A percentile compares a stretch with the other conserved stretches of the same genome.
Evolutionary conservation across 163 green algal genomes (phyloP).

Genomic region (Coccomyxa subellipsoidea): DNA sequence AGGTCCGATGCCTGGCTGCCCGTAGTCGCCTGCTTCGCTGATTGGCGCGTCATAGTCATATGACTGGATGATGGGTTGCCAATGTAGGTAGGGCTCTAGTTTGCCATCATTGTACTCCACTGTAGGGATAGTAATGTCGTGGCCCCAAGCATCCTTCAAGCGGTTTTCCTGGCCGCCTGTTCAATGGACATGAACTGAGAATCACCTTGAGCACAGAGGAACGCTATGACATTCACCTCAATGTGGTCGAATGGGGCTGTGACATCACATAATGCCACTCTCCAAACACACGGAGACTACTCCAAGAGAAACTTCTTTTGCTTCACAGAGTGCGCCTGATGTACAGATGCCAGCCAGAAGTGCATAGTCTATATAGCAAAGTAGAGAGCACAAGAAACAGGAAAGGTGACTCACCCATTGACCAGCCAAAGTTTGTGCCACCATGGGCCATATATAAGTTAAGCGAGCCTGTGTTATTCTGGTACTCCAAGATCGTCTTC

Average conservation of each 20-base stretch:
- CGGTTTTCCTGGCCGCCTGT: neutral
- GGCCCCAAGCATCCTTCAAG: neutral
- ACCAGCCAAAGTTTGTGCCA: conserved; percentile 68
- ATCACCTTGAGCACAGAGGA: no score
- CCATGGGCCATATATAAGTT: conserved; percentile 70
- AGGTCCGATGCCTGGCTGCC: conserved; percentile 58
- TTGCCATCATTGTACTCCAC: neutral
- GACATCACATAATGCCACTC: no score
- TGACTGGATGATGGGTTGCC: conserved; percentile 39
- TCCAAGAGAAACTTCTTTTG: no score
- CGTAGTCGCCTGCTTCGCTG: conserved; percentile 47
- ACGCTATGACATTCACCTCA: no score
- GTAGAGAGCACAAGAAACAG: no score
- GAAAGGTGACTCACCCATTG: conserved; percentile 21
- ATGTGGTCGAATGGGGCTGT: no score
- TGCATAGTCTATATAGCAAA: no score
- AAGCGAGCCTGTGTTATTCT: conserved; percentile 40
- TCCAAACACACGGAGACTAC: no score
- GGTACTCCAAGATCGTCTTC: conserved; percentile 34
- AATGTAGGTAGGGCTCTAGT: neutral
- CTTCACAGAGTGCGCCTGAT: no score
- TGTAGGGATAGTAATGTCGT: neutral
- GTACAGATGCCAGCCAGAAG: no score
- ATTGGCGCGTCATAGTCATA: conserved; percentile 68
- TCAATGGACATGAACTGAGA: no score